Evolutionary conservation across 2,329 filamentous ascomycete species (phyloP).

Genomic region (Rhynchosporium graminicola): DNA sequence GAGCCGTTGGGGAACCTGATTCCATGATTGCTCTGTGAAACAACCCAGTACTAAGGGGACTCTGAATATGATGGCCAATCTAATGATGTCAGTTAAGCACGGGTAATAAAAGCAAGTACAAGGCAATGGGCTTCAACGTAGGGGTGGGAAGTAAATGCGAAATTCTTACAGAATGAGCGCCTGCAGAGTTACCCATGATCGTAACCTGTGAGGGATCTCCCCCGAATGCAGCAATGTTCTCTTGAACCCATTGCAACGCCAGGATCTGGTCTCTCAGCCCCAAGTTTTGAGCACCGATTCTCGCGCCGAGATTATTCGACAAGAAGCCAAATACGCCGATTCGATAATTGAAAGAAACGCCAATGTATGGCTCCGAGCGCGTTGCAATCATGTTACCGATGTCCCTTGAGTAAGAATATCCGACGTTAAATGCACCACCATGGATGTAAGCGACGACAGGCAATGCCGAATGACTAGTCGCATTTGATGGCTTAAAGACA

Average conservation of each 20-base stretch:
- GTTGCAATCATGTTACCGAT: slow-evolving; percentile 47
- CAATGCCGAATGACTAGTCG: slow-evolving; percentile 36
- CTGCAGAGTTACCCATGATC: slow-evolving; percentile 45
- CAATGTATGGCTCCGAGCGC: slow-evolving; percentile 45
- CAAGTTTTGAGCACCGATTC: slow-evolving; percentile 41
- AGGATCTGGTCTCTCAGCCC: slow-evolving; percentile 51
- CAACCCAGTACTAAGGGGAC: not conserved
- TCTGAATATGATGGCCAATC: not conserved
- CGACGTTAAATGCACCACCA: slow-evolving; percentile 44
- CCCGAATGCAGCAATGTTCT: slow-evolving; percentile 46
- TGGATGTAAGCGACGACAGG: slow-evolving; percentile 48
- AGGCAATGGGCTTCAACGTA: not conserved
- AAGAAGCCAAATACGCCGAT: slow-evolving; percentile 53
- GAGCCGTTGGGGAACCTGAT: not conserved
- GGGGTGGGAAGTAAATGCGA: not conserved
- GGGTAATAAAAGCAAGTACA: not conserved
- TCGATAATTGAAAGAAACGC: slow-evolving; percentile 50
- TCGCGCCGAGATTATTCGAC: slow-evolving; percentile 40
- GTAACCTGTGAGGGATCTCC: slow-evolving; percentile 50
- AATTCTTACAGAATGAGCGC: not conserved
- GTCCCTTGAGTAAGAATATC: slow-evolving; percentile 41
- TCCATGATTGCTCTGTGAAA: not conserved
- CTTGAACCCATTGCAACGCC: slow-evolving; percentile 52
- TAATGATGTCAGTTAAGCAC: not conserved
- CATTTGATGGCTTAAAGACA: slow-evolving; percentile 28